phyloP scores from a whole-genome alignment of 2,329 filamentous ascomycete species.

The Mycosphaerella sp. region DNA sequence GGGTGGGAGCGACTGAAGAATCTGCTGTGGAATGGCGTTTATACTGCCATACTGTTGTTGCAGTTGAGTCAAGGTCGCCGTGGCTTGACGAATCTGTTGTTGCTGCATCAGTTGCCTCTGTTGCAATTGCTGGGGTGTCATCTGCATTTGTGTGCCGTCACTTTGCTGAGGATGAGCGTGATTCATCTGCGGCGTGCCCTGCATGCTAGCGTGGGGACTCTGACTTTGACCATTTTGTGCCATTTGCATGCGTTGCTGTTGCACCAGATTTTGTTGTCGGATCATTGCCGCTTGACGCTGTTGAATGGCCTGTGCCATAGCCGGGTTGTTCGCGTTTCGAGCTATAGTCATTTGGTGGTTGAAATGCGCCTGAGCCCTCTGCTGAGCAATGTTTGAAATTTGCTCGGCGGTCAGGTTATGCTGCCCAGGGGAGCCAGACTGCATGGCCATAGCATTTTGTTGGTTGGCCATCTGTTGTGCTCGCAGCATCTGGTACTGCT shows the following conservation, averaged over 20 bases:
- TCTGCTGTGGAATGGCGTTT: conserved; percentile 21
- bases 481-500: conserved; percentile 30
- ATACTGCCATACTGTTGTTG: conserved; percentile 18
- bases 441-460: conserved; percentile 18
- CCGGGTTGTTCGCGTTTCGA: conserved; percentile 19
- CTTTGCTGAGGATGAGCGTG: conserved; percentile 24
- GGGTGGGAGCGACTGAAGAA: conserved; percentile 14
- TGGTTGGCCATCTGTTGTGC: conserved; percentile 31
- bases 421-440: conserved; percentile 17
- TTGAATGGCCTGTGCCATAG: conserved; percentile 23
- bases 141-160: conserved; percentile 22
- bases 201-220: conserved; percentile 19
- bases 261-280: conserved; percentile 22
- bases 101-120: conserved; percentile 20
- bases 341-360: conserved; percentile 25
- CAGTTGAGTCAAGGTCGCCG: conserved; percentile 18
- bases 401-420: conserved; percentile 29
- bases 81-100: conserved; percentile 19
- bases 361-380: conserved; percentile 26
- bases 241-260: conserved; percentile 9
- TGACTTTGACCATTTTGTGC: conserved; percentile 17
- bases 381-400: conserved; percentile 32
- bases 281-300: conserved; percentile 20
- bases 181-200: conserved; percentile 18
- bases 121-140: conserved; percentile 17